Base-by-base conservation (phyloP, 1,284 basidiomycete species). In the Pseudozyma sp. region DNA sequence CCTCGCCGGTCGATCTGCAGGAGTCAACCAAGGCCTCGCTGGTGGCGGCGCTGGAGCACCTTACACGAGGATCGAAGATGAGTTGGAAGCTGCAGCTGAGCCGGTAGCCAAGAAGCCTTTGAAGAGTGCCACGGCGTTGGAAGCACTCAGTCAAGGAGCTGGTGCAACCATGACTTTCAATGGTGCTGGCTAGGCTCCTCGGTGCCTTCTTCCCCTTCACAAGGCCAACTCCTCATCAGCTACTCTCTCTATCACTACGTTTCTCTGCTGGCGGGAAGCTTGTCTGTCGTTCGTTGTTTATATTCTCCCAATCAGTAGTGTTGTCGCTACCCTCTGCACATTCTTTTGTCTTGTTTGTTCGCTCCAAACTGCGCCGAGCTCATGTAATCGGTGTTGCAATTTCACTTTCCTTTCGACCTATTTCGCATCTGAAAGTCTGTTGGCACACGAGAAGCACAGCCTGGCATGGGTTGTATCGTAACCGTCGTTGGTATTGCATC, bases 101-200 rank as follows among this genome's bases (percentile, higher is more conserved):
- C 49, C 44, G 9, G 14, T 34, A 9, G 25, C 25, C 25, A 52
- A 48, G 25, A 45, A 48, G 13, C 31, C 43, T 0, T 43, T 43
- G 43, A 44, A 31, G 12, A 0, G 8, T 0, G 11, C 1, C n/a
- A 61, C 44, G 21, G 51, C 11, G 9, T 7, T 61, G 8, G 54
- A 39, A 2, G 35, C 19, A 10, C 5, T 70, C 12, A 51, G 62
- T 7, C 13, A 11, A 0, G 63, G 54, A 49, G 55, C 54, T 7
- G 55, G 62, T n/a, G 52, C 48, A 8, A 44, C 47, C 0, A 66
- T 71, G 63, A 50, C 44, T 12, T 59, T 71, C 48, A 62, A 55
- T 43, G 69, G 69, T 55, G 2, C 21, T n/a, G 52, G 62, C 25
- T 60, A 18, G 52, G 34, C n/a, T 18, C 10, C 18, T 19, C 36